These are phyloP conservation scores for Pseudognaphalium luteoalbum DNA, from an alignment of 129 eudicot genomes.

Conservation along the genomic window DNA sequence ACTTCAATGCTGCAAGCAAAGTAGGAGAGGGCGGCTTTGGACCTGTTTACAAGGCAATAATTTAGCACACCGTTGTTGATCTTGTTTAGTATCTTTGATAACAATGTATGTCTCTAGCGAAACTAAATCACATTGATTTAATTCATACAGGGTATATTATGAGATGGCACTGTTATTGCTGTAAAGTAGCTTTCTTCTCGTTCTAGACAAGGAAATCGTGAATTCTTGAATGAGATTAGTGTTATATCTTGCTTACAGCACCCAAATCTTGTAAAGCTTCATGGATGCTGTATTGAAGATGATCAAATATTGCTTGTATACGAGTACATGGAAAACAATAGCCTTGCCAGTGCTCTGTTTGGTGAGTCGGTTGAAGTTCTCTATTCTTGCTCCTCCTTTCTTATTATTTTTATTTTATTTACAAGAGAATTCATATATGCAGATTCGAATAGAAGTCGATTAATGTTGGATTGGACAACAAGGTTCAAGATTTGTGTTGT, in stretches of 20 bases:
- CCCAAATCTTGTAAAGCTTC: too few relatives aligned
- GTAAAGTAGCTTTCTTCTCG: constrained; percentile 47
- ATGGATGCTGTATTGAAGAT: too few relatives aligned
- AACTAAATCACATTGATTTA: constrained; percentile 8
- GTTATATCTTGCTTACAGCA: too few relatives aligned
- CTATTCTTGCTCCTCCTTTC: not conserved
- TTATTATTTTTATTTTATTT: constrained; percentile 1
- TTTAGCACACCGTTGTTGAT: not conserved
- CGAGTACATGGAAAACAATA: constrained; percentile 39
- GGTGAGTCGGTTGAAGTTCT: constrained; percentile 20
- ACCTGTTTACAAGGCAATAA: constrained; percentile 21
- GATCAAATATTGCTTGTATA: too few relatives aligned
- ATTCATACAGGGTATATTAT: constrained; percentile 35
- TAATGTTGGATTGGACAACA: constrained; percentile 44
- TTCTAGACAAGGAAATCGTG: too few relatives aligned
- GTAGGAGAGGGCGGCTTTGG: constrained; percentile 42
- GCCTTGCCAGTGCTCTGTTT: constrained; percentile 46
- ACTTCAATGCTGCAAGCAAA: constrained; percentile 34
- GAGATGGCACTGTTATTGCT: constrained; percentile 43
- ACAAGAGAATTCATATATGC: not conserved
- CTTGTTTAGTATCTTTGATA: not conserved
- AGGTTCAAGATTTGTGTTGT: constrained; percentile 50
- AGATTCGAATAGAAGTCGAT: constrained; percentile 23
- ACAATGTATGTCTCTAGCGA: not conserved
- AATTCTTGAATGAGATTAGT: too few relatives aligned